Conservation (phyloP, 345 rosid species). For the Leavenworthia alabamica region DNA sequence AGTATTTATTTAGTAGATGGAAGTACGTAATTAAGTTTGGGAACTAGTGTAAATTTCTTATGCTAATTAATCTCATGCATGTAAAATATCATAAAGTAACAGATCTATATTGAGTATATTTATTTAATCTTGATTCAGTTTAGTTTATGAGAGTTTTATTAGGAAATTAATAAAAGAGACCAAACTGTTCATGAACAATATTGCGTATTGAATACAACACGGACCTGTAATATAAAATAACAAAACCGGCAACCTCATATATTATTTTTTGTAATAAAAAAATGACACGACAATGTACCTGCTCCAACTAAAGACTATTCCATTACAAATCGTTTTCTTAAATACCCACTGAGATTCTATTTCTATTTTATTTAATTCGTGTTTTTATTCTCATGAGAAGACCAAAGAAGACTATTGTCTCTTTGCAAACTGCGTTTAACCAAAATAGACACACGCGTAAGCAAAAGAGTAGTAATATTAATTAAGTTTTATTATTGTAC, state of each 20-base stretch:
- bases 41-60: not conserved
- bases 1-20: not conserved
- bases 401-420: slow-evolving; percentile 20
- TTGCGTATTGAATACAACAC: slow-evolving; percentile 12
- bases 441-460: not conserved
- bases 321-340: slow-evolving; percentile 9
- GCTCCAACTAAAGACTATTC: slow-evolving; percentile 32
- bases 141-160: not conserved
- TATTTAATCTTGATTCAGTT: not conserved
- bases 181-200: not conserved
- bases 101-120: not conserved
- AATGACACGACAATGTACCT: slow-evolving; percentile 18
- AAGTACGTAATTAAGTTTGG: not conserved
- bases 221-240: not conserved
- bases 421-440: not conserved
- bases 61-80: not conserved
- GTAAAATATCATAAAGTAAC: not conserved
- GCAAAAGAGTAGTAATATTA: not conserved
- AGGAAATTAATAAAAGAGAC: slow-evolving; percentile 14
- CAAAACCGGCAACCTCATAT: slow-evolving; percentile 1
- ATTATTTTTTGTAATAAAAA: not conserved
- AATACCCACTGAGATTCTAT: slow-evolving; percentile 28
- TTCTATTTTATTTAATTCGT: slow-evolving; percentile 7
- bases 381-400: slow-evolving; percentile 7
- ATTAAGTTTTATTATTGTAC: not conserved